Base-by-base conservation (phyloP, 148 eudicot genomes). In the Rhododendron williamsianum region DNA sequence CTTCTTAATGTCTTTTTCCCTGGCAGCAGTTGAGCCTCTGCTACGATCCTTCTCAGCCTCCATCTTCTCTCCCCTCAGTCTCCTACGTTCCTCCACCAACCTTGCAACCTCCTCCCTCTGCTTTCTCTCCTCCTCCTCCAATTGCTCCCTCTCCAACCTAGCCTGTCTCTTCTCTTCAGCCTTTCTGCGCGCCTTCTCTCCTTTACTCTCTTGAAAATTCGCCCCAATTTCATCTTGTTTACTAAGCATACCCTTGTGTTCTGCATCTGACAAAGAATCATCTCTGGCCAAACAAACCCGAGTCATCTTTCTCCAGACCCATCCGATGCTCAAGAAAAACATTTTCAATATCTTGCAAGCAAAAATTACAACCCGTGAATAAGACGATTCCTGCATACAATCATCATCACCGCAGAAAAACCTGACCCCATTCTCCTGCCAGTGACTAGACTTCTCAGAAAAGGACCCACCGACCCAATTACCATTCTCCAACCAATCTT, bases 131-230 rank as follows among this genome's bases (percentile, higher is more conserved):
- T 96, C 99, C 87, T 95, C 98, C 88, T 96, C 99, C 87, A 91
- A 71, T 81, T 91, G 92, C 87, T 96, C 99, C 89, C 90, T 96
- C 91, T 95, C 98, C 89, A 96, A 48, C 86, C 98, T 96, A 91
- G 98, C 99, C 86, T 90, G 98, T 86, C 95, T 91, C 90, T 94
- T 96, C 91, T 96, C 99, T 91, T 96, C 99, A 81, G 99, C 99
- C 89, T 96, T 96, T 88, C 99, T 90, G 18, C 99, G 96, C 74
- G 99, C 99, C 85, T 96, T 96, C 90, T 95, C 98, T 69, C 95
- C 93, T 91, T 91, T 93, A 84, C 96, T 96, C 87, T 96, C 98
- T 63, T 89, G 92, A 86, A 90, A 91, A 81, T 85, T 88, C 21
- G 77, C 87, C 12, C 92, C 94, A 92, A 92, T 95, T 82, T 95